These are phyloP conservation scores for Dactylis glomerata DNA, from an alignment of 176 grass and related monocot genomes.

Conservation along the genomic window DNA sequence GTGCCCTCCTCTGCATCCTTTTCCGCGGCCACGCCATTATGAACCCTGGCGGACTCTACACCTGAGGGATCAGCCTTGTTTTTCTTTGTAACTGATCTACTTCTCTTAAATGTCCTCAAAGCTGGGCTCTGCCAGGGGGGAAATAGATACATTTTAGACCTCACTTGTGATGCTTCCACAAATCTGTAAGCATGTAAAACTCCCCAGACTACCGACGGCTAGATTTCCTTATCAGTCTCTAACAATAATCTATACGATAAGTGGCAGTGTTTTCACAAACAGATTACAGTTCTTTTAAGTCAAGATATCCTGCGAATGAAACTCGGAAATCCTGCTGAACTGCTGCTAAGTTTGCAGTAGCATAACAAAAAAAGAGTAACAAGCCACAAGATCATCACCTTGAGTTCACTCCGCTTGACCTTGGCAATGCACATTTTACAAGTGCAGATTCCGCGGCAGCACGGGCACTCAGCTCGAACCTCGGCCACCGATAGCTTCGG, in stretches of 20 bases:
- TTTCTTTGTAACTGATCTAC: constrained; percentile 2
- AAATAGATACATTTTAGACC: not conserved
- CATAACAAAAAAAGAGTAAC: not conserved
- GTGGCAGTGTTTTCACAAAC: not conserved
- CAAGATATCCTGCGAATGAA: constrained; percentile 10
- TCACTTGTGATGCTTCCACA: not conserved
- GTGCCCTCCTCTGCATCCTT: no score
- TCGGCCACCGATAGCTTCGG: not conserved
- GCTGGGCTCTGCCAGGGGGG: not conserved
- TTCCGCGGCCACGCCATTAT: not conserved
- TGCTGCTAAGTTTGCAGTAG: not conserved
- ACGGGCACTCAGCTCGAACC: constrained; percentile 29
- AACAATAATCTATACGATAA: not conserved
- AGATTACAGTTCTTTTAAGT: not conserved
- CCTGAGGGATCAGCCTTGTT: not conserved
- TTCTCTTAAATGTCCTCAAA: not conserved
- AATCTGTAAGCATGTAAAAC: not conserved
- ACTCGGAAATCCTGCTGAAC: not conserved
- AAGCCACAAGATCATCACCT: constrained; percentile 31
- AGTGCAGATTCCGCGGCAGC: constrained; percentile 26
- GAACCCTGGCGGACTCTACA: not conserved
- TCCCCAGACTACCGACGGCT: not conserved
- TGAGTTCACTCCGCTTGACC: not conserved
- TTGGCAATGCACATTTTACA: constrained; percentile 23
- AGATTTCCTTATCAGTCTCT: not conserved